These are phyloP conservation scores for Rhizopogon vulgaris DNA, from an alignment of 768 basidiomycete species.

Conservation along the genomic window DNA sequence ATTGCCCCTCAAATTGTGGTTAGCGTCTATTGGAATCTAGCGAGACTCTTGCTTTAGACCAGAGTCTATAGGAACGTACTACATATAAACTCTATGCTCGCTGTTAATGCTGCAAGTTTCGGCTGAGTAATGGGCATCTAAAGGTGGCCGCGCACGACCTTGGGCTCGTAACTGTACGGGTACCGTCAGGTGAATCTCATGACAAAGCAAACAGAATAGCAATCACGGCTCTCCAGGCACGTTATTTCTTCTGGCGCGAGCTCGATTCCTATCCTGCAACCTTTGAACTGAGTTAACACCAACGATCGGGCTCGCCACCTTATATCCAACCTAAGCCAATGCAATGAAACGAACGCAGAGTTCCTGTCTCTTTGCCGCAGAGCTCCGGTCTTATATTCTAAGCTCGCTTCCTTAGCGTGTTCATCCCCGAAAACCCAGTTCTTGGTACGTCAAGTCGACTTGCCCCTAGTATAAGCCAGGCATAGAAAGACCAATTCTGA, in stretches of 20 bases:
- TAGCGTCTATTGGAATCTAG: too few species aligned
- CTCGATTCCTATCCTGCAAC: constrained; percentile 19
- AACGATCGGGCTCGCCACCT: constrained; percentile 40
- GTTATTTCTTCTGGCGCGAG: constrained; percentile 23
- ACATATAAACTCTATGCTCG: too few species aligned
- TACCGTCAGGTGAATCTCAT: background rate
- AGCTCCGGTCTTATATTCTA: too few species aligned
- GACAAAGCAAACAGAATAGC: background rate
- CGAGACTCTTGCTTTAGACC: too few species aligned
- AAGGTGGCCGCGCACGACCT: constrained; percentile 11
- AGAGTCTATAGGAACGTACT: too few species aligned
- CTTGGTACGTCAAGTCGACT: too few species aligned
- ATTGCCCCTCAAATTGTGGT: too few species aligned
- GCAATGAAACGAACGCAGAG: constrained; percentile 29
- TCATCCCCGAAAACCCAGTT: too few species aligned
- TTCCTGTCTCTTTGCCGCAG: constrained; percentile 28
- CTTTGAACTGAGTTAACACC: constrained; percentile 29
- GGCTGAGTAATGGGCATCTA: constrained; percentile 1
- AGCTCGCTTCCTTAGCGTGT: too few species aligned
- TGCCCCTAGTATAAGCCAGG: too few species aligned
- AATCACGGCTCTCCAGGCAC: constrained; percentile 25
- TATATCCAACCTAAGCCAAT: constrained; percentile 34
- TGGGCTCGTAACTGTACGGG: constrained; percentile 12
- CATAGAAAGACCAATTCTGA: too few species aligned
- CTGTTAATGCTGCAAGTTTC: too few species aligned